Evolutionary conservation across 768 basidiomycete species (phyloP), one percentile per base, ranked within the genome.

Genomic region (Fomitopsis pulvina): DNA sequence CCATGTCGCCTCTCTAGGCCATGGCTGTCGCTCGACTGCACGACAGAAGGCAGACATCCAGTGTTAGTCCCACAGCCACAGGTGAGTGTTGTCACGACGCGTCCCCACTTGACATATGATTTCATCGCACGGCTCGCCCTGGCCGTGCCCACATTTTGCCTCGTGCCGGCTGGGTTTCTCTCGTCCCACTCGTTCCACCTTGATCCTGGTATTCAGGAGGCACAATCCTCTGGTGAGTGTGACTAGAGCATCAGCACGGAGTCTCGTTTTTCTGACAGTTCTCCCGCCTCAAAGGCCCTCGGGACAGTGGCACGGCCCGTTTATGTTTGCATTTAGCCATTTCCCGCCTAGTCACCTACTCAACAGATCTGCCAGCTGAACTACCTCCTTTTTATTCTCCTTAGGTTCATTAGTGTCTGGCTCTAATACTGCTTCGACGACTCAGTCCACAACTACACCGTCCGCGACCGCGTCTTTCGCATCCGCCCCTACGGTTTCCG

Each of bases 1-100:
- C 24, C 48, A 42, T 50, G 42, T 34, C 28, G 26, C 8, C 41
- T 21, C 29, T 50, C 42, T 50, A 50, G 49, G 41, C 22, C 42
- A 50, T 50, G 49, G 49, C 49, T 38, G 32, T 11, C 20, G 30
- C 14, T 22, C 24, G 5, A 2, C n/a, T 34, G 12, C 28, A 50
- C 30, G 37, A 50, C 14, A 42, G 42, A 26, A 29, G 41, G 40
- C 49, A 50, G 38, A 22, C 30, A 25, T 50, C 49, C 42, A 50
- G 49, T 26, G 30, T 37, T 21, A 30, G 45, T 46, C 4, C 30
- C 16, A 3, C 9, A 14, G 11, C 27, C 37, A 10, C 27, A 49
- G 48, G 48, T 49, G 39, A 49, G 48, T 28, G 7, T 16, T 22
- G 32, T n/a, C n/a, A n/a, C 34, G 34, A 37, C 34, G 5, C 34